A percentile compares a stretch with the other conserved stretches of the same genome.
Evolutionary conservation across 2,329 filamentous ascomycete genomes (phyloP).

Genomic region (Ilyonectria mors-panacis): DNA sequence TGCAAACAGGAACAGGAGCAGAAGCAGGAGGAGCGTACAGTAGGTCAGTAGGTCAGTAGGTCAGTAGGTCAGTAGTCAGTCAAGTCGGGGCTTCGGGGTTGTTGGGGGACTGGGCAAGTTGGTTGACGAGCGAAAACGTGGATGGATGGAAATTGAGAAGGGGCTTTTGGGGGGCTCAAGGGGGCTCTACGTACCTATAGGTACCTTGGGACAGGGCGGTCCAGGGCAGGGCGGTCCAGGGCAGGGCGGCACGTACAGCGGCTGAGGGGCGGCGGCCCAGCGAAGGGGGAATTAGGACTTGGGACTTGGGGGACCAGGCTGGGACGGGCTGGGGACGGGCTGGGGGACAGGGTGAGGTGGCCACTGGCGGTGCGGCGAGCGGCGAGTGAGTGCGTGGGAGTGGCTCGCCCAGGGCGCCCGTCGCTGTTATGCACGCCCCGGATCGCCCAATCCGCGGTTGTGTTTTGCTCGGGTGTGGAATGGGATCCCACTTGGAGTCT

Average conservation of each 20-base stretch:
- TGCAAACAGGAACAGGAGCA: slow-evolving; percentile 31
- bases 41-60: not conserved
- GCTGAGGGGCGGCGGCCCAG: slow-evolving; percentile 4
- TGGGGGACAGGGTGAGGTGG: slow-evolving; percentile 16
- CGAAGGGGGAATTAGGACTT: slow-evolving; percentile 1
- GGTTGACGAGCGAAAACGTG: slow-evolving; percentile 53
- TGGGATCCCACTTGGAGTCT: slow-evolving; percentile 29
- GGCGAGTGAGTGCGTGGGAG: not conserved
- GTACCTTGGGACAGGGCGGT: slow-evolving; percentile 21
- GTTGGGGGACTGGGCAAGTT: slow-evolving; percentile 50
- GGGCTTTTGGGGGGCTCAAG: slow-evolving; percentile 43
- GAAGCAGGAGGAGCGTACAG: slow-evolving; percentile 29
- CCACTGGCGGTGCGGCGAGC: slow-evolving; percentile 21
- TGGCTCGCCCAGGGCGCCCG: slow-evolving; percentile 23
- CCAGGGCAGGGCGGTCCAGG: slow-evolving; percentile 15
- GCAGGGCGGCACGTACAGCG: slow-evolving; percentile 11
- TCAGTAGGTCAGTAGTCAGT: not conserved
- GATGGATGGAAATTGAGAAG: slow-evolving; percentile 51
- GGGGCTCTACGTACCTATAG: slow-evolving; percentile 19
- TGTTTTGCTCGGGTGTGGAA: slow-evolving; percentile 19
- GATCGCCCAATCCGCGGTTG: slow-evolving; percentile 27
- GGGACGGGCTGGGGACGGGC: slow-evolving; percentile 13
- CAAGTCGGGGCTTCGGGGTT: slow-evolving; percentile 43
- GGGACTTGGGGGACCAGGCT: not conserved
- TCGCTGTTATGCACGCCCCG: slow-evolving; percentile 29